Evolutionary conservation across 1,284 basidiomycete genomes (phyloP).

Genomic region (Melampsora occidentalis): DNA sequence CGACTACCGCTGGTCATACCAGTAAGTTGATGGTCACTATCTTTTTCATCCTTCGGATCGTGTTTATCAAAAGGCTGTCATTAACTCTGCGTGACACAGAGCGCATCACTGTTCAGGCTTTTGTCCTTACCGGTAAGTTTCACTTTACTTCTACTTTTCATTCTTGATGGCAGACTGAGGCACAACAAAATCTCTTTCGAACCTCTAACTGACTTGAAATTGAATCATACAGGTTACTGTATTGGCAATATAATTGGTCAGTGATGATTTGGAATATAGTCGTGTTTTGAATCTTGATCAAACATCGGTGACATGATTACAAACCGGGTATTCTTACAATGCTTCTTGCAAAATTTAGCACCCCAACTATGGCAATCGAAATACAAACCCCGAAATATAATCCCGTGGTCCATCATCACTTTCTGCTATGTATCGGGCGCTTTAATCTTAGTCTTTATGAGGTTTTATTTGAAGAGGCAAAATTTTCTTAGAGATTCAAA

Average conservation of each 20-base stretch:
- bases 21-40: background rate
- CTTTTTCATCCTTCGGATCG: background rate
- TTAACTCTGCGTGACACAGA: background rate
- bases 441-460: constrained; percentile 4
- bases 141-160: no score
- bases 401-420: constrained; percentile 2
- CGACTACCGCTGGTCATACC: constrained; percentile 4
- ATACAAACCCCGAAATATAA: background rate
- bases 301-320: background rate
- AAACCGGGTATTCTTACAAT: no score
- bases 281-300: background rate
- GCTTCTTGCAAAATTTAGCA: background rate
- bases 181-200: background rate
- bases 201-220: background rate
- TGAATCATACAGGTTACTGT: background rate
- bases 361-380: background rate
- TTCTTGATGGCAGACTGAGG: background rate
- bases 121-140: background rate
- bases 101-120: background rate
- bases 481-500: background rate
- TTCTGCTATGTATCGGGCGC: background rate
- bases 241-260: constrained; percentile 10
- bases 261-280: background rate
- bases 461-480: background rate
- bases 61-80: background rate